Evolutionary conservation across 257 asterid genomes (phyloP).

Genomic region (Handroanthus guayacan): DNA sequence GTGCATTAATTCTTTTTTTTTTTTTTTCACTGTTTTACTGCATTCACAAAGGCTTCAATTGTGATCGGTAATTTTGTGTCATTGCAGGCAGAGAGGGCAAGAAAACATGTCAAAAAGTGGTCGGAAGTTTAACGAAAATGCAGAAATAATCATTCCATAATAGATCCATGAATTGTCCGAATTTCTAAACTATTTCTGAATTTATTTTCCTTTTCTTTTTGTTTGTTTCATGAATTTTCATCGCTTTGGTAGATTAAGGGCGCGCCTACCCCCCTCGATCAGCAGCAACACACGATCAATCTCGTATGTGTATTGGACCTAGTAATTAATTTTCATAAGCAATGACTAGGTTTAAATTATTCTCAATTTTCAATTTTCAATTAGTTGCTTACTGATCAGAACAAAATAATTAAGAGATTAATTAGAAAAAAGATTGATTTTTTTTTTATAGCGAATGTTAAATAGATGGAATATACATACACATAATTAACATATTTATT

Average conservation of each 20-base stretch:
- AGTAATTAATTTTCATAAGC: not conserved
- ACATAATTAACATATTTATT: too few species aligned
- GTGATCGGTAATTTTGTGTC: not conserved
- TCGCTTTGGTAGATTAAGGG: too few species aligned
- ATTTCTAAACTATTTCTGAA: not conserved
- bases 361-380: not conserved
- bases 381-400: not conserved
- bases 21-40: not conserved
- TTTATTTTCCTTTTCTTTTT: not conserved
- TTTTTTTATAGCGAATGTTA: too few species aligned
- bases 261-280: not conserved
- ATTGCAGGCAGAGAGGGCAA: slow-evolving; percentile 40
- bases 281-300: not conserved
- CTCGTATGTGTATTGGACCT: not conserved
- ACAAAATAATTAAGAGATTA: not conserved
- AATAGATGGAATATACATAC: too few species aligned
- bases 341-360: not conserved
- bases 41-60: not conserved
- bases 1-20: too few species aligned
- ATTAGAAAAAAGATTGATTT: too few species aligned
- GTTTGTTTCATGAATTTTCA: not conserved
- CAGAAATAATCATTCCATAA: not conserved
- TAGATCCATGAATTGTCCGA: not conserved
- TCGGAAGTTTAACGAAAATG: slow-evolving; percentile 3
- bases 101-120: slow-evolving; percentile 40